Percentiles rank a stretch among this genome's conserved stretches.
Conservation (phyloP, 495 filamentous ascomycete species). For the Aspergillus homomorphus region DNA sequence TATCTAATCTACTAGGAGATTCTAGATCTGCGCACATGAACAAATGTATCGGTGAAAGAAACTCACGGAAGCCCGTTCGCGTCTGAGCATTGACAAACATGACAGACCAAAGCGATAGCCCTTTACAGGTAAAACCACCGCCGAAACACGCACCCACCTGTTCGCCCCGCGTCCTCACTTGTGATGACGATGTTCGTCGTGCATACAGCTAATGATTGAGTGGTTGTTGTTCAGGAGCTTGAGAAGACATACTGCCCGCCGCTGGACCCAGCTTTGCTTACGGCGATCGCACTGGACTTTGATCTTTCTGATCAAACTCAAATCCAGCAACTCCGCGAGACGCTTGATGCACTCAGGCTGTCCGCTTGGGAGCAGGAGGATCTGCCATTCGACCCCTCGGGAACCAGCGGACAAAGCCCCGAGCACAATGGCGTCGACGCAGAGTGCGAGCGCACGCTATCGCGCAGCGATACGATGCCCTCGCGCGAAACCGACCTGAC, state of each 20-base stretch:
- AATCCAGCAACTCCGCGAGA: constrained; percentile 50
- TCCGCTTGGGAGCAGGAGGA: constrained; percentile 62
- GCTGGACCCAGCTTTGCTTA: constrained; percentile 60
- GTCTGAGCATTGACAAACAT: neutral
- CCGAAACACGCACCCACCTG: neutral
- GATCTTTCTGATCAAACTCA: constrained; percentile 47
- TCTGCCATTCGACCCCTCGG: constrained; percentile 75
- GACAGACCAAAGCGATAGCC: neutral
- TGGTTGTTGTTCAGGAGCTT: constrained; percentile 29
- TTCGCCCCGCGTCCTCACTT: neutral
- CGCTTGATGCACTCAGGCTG: constrained; percentile 57
- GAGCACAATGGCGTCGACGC: constrained; percentile 20
- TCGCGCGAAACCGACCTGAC: constrained; percentile 47
- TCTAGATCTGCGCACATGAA: neutral
- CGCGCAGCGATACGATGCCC: constrained; percentile 23
- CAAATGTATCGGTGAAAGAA: neutral
- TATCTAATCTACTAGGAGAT: neutral
- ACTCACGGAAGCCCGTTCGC: neutral
- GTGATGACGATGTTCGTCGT: neutral
- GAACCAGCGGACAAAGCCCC: constrained; percentile 47
- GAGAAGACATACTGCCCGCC: constrained; percentile 58
- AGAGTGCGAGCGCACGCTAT: constrained; percentile 26
- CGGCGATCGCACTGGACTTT: constrained; percentile 65
- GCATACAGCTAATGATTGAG: neutral
- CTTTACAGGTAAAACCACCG: neutral